Evolutionary conservation across 192 early-diverging fungal genomes (phyloP).

Genomic region (Podila epigama): DNA sequence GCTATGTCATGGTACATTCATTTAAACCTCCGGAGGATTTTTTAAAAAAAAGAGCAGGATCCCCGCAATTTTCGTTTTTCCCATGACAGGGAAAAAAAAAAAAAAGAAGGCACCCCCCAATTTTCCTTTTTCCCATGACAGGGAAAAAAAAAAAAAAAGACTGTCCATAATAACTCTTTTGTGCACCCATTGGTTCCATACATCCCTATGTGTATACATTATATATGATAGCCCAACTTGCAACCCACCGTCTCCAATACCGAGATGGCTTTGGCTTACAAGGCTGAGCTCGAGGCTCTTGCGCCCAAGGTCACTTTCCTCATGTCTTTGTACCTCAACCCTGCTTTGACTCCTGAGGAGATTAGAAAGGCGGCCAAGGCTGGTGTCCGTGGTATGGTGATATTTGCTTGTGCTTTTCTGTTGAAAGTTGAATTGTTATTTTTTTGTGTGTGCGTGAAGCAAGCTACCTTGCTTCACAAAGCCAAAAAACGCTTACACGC

Average conservation of each 20-base stretch:
- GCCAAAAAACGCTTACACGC: too few relatives aligned
- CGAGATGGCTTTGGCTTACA: slow-evolving; percentile 88
- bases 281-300: slow-evolving; percentile 75
- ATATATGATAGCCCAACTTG: slow-evolving; percentile 81
- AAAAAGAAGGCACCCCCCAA: neutral
- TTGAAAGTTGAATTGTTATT: slow-evolving; percentile 7
- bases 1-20: slow-evolving; percentile 86
- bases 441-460: neutral
- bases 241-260: slow-evolving; percentile 90
- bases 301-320: slow-evolving; percentile 89
- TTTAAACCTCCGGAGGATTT: neutral
- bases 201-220: slow-evolving; percentile 1
- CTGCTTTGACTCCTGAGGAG: slow-evolving; percentile 89
- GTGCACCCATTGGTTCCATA: neutral
- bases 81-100: neutral
- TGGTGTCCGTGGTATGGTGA: slow-evolving; percentile 73
- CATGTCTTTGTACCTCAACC: slow-evolving; percentile 92
- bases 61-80: neutral
- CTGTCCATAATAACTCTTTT: neutral
- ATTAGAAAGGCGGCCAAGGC: slow-evolving; percentile 82
- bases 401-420: neutral
- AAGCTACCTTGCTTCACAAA: too few relatives aligned
- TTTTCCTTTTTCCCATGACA: neutral
- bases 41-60: neutral
- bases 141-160: neutral